Evolutionary conservation across 2,329 filamentous ascomycete genomes (phyloP).

Genomic region (Aspergillus aculeatus): DNA sequence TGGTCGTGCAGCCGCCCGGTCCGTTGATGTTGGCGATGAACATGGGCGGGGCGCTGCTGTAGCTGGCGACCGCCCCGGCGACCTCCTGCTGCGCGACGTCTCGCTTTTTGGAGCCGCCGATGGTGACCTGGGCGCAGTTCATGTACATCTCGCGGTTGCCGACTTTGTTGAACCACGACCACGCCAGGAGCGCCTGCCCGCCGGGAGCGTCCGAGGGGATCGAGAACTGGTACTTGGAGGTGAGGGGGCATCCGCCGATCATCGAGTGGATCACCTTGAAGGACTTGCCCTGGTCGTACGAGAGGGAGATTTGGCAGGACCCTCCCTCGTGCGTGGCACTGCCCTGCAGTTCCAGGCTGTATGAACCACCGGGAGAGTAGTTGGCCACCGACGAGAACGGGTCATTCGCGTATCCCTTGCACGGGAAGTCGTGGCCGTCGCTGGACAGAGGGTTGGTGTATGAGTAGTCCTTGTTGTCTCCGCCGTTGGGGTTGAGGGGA

Average conservation of each 20-base stretch:
- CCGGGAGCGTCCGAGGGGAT: constrained; percentile 64
- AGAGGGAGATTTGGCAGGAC: constrained; percentile 73
- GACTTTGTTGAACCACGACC: constrained; percentile 74
- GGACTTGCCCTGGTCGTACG: constrained; percentile 67
- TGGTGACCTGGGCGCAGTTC: constrained; percentile 73
- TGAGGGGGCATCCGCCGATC: constrained; percentile 56
- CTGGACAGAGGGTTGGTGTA: constrained; percentile 66
- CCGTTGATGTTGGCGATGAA: constrained; percentile 69
- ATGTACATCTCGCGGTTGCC: constrained; percentile 86
- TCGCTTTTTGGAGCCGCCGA: constrained; percentile 37
- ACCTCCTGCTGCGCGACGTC: constrained; percentile 12
- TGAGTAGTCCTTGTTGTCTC: constrained; percentile 62
- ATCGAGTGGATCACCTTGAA: constrained; percentile 69
- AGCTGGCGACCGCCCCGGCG: constrained; percentile 27
- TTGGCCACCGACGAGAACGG: constrained; percentile 56
- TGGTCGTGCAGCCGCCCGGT: constrained; percentile 54
- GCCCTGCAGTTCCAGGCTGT: constrained; percentile 65
- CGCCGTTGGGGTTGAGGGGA: constrained; percentile 48
- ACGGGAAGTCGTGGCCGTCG: constrained; percentile 67
- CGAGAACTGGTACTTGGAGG: constrained; percentile 61
- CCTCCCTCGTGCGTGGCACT: constrained; percentile 66
- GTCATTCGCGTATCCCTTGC: constrained; percentile 65
- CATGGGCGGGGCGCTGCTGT: constrained; percentile 62
- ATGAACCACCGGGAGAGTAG: constrained; percentile 61
- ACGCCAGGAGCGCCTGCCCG: constrained; percentile 65